A percentile compares a stretch with the other conserved stretches of the same genome.
Conservation (phyloP, 2,329 filamentous ascomycete species). For the Ceratocystis variospora region DNA sequence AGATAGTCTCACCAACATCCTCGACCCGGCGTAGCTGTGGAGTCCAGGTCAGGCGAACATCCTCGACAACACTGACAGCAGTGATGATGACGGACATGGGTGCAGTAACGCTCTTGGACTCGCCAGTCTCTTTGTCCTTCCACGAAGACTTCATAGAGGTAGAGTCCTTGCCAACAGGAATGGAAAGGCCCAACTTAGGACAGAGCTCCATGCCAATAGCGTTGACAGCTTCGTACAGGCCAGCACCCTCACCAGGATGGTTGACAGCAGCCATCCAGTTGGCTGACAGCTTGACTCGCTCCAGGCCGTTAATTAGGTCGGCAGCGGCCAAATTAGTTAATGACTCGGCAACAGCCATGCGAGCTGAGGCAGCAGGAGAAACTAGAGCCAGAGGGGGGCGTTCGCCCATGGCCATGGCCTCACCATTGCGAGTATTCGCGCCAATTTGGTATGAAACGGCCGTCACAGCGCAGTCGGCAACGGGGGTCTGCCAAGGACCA, state of each 20-base stretch:
- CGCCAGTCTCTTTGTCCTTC: constrained; percentile 54
- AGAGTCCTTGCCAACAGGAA: constrained; percentile 94
- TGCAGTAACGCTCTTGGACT: constrained; percentile 74
- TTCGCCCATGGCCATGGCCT: constrained; percentile 97
- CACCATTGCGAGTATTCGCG: constrained; percentile 60
- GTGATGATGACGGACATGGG: constrained; percentile 86
- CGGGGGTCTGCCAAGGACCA: constrained; percentile 87
- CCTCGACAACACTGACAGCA: constrained; percentile 71
- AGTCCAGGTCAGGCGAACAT: constrained; percentile 83
- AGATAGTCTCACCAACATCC: constrained; percentile 74
- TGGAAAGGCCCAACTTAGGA: constrained; percentile 76
- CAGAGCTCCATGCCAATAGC: constrained; percentile 89
- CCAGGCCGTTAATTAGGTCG: constrained; percentile 54
- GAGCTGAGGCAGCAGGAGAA: constrained; percentile 73
- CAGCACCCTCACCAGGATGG: constrained; percentile 83
- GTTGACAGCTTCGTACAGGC: constrained; percentile 83
- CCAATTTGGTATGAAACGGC: constrained; percentile 59
- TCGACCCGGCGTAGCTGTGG: constrained; percentile 70
- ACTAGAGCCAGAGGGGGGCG: constrained; percentile 82
- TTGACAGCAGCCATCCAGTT: constrained; percentile 99
- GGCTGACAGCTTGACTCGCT: constrained; percentile 73
- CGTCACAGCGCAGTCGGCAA: constrained; percentile 88
- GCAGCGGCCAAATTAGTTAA: constrained; percentile 84
- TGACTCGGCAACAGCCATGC: constrained; percentile 92
- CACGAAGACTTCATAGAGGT: constrained; percentile 99